Percentiles rank a stretch among this genome's conserved stretches.
These are phyloP conservation scores for Diplodia scrobiculata DNA, from an alignment of 2,329 filamentous ascomycete species.

Conservation along the genomic window DNA sequence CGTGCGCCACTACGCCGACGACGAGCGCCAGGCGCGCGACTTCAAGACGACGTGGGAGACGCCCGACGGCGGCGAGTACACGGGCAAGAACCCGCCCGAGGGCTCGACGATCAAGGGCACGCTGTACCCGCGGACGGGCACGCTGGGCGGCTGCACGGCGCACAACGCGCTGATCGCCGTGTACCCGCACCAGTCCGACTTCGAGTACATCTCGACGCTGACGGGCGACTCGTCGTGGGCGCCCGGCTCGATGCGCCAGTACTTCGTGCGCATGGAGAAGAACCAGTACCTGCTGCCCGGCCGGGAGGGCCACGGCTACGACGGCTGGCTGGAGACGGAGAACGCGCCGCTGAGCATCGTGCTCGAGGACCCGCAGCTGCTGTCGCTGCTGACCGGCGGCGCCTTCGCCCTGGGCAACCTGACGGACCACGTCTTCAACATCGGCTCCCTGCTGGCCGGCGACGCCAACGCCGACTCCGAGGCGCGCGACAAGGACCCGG, in stretches of 20 bases:
- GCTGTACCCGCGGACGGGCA: slow-evolving; percentile 60
- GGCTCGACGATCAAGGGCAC: slow-evolving; percentile 58
- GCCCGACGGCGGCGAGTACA: slow-evolving; percentile 55
- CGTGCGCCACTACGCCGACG: slow-evolving; percentile 61
- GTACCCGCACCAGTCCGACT: slow-evolving; percentile 62
- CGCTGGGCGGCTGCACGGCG: slow-evolving; percentile 61
- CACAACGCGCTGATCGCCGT: slow-evolving; percentile 66
- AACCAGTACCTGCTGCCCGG: slow-evolving; percentile 54
- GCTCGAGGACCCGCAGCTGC: slow-evolving; percentile 56
- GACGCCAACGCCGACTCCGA: slow-evolving; percentile 56
- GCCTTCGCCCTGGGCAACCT: slow-evolving; percentile 54
- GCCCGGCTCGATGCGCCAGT: slow-evolving; percentile 59
- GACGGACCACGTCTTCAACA: slow-evolving; percentile 42
- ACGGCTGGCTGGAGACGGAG: slow-evolving; percentile 59
- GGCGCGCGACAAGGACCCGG: slow-evolving; percentile 51
- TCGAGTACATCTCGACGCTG: slow-evolving; percentile 58
- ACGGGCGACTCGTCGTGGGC: slow-evolving; percentile 65
- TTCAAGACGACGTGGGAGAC: slow-evolving; percentile 62
- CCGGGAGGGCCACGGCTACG: slow-evolving; percentile 56
- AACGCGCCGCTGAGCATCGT: slow-evolving; percentile 49
- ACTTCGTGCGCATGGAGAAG: slow-evolving; percentile 58
- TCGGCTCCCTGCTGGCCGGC: slow-evolving; percentile 49
- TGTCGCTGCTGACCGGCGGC: slow-evolving; percentile 56
- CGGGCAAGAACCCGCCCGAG: slow-evolving; percentile 56
- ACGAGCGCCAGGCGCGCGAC: slow-evolving; percentile 58